Base-by-base conservation (phyloP, 2,329 filamentous ascomycete genomes). In the Alternaria metachromatica region DNA sequence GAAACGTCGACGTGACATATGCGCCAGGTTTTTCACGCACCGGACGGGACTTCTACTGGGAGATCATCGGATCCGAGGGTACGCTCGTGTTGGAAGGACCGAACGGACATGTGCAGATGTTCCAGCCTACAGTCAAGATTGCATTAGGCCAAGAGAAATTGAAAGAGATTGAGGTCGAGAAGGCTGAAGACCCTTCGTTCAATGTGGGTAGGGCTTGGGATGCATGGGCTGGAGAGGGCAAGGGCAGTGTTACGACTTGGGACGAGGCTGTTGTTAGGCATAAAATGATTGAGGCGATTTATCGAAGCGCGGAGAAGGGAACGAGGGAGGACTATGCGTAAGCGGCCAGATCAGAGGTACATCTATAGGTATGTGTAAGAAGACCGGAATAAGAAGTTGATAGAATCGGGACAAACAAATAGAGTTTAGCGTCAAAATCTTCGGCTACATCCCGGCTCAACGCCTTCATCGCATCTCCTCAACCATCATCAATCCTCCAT, bases 131-230 rank as follows among this genome's bases (percentile, higher is more conserved):
- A 1, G 7, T 77, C 12, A 76, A 75, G 44, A 58, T 77, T 4
- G 63, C 70, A 6, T 37, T 37, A 2, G 83, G 83, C 28, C 60
- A 62, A 21, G 57, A 67, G 25, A 82, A 83, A 28, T 67, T 81
- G 18, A 71, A 76, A 20, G 63, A 64, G 0, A 71, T 90, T 0
- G 83, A 88, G 55, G 82, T 88, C 25, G 84, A 84, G 46, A 82
- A 78, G 25, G 84, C 78, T 0, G 82, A 83, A 12, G 71, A 81
- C 18, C 78, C 86, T 1, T 81, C 79, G 8, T 87, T 83, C 56
- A 85, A 83, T 66, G 84, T 90, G 26, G 88, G 82, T 0, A 82
- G 81, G 20, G 68, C 88, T 0, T 90, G 89, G 76, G 88, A 90
- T 68, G 81, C 80, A 1, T 88, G 84, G 77, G 85, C 85, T 6